A percentile compares a stretch with the other conserved stretches of the same genome.
Evolutionary conservation across 2,329 filamentous ascomycete species (phyloP).

Genomic region (Diaporthe sp.): DNA sequence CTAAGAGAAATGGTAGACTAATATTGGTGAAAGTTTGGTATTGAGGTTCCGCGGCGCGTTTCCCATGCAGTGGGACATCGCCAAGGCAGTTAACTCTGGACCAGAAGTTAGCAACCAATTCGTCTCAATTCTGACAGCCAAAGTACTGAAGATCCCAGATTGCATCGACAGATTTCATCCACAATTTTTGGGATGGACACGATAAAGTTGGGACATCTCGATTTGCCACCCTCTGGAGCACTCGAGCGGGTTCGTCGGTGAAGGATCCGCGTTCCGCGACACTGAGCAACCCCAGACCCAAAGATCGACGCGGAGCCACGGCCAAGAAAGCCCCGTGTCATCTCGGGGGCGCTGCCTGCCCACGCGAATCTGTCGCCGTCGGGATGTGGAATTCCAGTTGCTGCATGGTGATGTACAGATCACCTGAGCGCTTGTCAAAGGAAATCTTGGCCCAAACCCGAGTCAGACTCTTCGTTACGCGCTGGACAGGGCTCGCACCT

Average conservation of each 20-base stretch:
- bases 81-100: background rate
- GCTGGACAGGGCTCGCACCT: background rate
- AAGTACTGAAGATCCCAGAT: background rate
- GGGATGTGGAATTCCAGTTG: background rate
- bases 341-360: background rate
- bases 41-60: background rate
- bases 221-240: background rate
- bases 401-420: background rate
- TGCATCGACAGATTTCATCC: background rate
- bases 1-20: background rate
- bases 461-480: background rate
- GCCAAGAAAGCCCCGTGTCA: constrained; percentile 20
- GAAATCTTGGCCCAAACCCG: constrained; percentile 16
- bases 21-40: background rate
- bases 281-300: constrained; percentile 12
- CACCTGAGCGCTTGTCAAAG: background rate
- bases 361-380: background rate
- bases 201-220: background rate
- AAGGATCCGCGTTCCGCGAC: constrained; percentile 24
- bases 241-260: background rate
- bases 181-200: background rate
- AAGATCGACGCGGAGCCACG: constrained; percentile 24
- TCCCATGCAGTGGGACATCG: too few species aligned
- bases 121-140: background rate
- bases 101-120: background rate